Percentiles rank a stretch among this genome's conserved stretches.
phyloP scores from a whole-genome alignment of 1,284 basidiomycete genomes.

The Polyporus tsugae region DNA sequence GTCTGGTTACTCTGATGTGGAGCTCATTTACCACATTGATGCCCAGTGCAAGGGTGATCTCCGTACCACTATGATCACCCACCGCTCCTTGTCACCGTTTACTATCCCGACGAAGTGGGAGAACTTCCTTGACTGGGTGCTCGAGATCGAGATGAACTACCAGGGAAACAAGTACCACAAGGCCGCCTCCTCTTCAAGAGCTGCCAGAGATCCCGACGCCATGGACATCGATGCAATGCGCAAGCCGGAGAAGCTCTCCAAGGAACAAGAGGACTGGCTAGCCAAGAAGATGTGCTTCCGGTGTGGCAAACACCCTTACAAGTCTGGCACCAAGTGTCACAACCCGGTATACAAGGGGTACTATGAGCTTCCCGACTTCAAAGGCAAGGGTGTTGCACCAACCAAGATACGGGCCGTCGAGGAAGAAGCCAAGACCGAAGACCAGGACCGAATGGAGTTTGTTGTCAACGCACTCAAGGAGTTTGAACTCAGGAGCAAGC shows the following conservation, averaged over 20 bases:
- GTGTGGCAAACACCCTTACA: neutral
- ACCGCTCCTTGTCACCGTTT: no score
- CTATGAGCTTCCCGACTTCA: neutral
- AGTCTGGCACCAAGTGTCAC: neutral
- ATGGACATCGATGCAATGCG: neutral
- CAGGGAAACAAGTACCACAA: no score
- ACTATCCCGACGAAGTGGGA: no score
- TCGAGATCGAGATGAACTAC: no score
- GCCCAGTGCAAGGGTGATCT: no score
- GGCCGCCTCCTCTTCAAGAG: no score
- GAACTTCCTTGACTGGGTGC: no score
- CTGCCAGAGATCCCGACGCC: neutral
- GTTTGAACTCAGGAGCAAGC: neutral
- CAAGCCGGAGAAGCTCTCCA: neutral
- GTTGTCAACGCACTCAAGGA: neutral
- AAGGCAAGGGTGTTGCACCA: slow-evolving; percentile 42
- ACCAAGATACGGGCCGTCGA: slow-evolving; percentile 47
- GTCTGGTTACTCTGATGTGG: no score
- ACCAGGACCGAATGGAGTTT: no score
- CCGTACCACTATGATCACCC: no score
- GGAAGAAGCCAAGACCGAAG: neutral
- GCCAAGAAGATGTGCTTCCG: neutral
- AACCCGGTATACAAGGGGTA: neutral
- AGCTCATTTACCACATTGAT: no score
- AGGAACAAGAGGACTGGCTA: neutral